phyloP scores from a whole-genome alignment of 495 filamentous ascomycete species.

The Hyaloscypha bicolor region DNA sequence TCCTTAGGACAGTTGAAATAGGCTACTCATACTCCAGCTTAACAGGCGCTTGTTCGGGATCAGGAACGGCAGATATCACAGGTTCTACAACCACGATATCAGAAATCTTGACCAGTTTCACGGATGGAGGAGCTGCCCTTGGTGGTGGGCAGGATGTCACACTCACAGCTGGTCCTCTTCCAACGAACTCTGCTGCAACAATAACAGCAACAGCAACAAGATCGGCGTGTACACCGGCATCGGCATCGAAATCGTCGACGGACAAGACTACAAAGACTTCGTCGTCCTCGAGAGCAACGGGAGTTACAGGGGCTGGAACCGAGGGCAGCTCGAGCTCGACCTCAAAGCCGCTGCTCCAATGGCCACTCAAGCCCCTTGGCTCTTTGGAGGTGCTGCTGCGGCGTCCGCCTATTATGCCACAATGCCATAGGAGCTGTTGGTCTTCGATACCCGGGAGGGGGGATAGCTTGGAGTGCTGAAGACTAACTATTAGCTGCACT shows the following conservation, averaged over 20 bases:
- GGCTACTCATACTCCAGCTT: slow-evolving; percentile 22
- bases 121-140: slow-evolving; percentile 10
- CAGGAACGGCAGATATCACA: background rate
- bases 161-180: slow-evolving; percentile 15
- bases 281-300: background rate
- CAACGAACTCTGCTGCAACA: background rate
- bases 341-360: slow-evolving; percentile 18
- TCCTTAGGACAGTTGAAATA: slow-evolving; percentile 15
- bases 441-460: background rate
- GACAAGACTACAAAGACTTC: background rate
- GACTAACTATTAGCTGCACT: no score
- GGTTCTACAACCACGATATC: background rate
- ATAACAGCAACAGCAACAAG: background rate
- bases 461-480: no score
- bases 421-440: background rate
- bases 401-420: slow-evolving; percentile 24
- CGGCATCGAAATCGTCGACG: background rate
- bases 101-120: slow-evolving; percentile 2
- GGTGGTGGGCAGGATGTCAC: slow-evolving; percentile 9
- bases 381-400: slow-evolving; percentile 26
- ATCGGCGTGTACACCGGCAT: no score
- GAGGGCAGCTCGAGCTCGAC: background rate
- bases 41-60: slow-evolving; percentile 7
- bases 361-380: slow-evolving; percentile 28
- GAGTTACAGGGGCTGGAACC: background rate